phyloP scores from a whole-genome alignment of 2,329 filamentous ascomycete species.

The Sporothrix schenckii region DNA sequence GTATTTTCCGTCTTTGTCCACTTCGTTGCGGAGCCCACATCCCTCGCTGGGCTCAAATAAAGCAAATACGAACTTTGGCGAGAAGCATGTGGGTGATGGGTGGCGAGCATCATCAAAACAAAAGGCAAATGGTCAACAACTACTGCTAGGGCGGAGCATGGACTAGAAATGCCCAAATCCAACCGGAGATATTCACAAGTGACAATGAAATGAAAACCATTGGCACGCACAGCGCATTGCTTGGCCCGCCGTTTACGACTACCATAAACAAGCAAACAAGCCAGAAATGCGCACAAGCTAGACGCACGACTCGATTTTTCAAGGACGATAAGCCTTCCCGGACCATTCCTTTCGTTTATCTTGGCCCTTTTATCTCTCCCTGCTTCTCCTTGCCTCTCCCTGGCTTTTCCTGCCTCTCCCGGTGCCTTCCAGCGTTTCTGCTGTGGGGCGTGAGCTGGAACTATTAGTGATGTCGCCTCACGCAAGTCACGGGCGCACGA shows the following conservation, averaged over 20 bases:
- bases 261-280: neutral
- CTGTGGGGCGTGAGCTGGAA: neutral
- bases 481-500: neutral
- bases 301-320: neutral
- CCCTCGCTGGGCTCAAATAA: neutral
- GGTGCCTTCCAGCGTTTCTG: conserved; percentile 8
- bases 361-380: too few relatives aligned
- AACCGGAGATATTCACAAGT: neutral
- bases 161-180: neutral
- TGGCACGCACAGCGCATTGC: neutral
- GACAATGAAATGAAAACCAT: neutral
- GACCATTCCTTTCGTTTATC: neutral
- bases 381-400: neutral
- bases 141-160: neutral
- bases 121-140: neutral
- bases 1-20: neutral
- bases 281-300: neutral
- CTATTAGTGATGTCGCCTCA: neutral
- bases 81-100: neutral
- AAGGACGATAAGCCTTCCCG: neutral
- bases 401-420: neutral
- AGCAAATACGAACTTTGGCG: neutral
- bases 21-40: neutral
- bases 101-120: conserved; percentile 9
- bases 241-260: neutral